These are phyloP conservation scores for Sugiyamaella boreocaroliniensis DNA, from an alignment of 805 yeast species.

Conservation along the genomic window DNA sequence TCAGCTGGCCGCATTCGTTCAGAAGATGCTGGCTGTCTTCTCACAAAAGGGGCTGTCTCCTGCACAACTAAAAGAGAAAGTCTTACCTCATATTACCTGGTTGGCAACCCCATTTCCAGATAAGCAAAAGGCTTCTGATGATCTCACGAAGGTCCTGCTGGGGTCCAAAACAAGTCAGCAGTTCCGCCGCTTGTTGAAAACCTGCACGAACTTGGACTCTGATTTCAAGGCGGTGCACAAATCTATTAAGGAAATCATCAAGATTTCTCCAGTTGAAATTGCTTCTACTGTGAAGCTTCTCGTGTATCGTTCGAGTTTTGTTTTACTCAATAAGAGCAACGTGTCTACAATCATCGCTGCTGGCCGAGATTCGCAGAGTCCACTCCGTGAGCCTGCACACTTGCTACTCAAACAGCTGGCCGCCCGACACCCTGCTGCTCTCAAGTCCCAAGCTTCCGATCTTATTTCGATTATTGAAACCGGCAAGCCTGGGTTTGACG, in stretches of 20 bases:
- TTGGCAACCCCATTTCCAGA: slow-evolving; percentile 52
- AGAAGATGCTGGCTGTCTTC: slow-evolving; percentile 6
- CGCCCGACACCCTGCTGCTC: slow-evolving; percentile 51
- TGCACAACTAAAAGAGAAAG: slow-evolving; percentile 36
- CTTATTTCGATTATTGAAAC: slow-evolving; percentile 38
- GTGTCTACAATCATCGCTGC: slow-evolving; percentile 47
- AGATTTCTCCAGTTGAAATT: slow-evolving; percentile 40
- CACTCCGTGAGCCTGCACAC: slow-evolving; percentile 38
- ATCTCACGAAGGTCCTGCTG: slow-evolving; percentile 47
- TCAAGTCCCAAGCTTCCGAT: slow-evolving; percentile 51
- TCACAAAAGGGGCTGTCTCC: not conserved
- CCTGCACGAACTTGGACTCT: slow-evolving; percentile 49
- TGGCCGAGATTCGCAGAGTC: slow-evolving; percentile 34
- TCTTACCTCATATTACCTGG: slow-evolving; percentile 45
- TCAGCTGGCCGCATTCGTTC: slow-evolving; percentile 41
- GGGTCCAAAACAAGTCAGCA: slow-evolving; percentile 50
- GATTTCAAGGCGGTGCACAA: slow-evolving; percentile 55
- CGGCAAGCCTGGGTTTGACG: slow-evolving; percentile 23
- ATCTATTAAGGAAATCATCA: slow-evolving; percentile 52
- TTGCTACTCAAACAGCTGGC: slow-evolving; percentile 56
- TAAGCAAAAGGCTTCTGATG: slow-evolving; percentile 24
- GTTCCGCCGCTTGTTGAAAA: slow-evolving; percentile 46
- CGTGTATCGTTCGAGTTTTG: slow-evolving; percentile 52
- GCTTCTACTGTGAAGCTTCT: slow-evolving; percentile 52
- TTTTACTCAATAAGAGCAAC: slow-evolving; percentile 61